Percentiles rank a stretch among this genome's conserved stretches.
These are phyloP conservation scores for Tilletia walkeri DNA, from an alignment of 1,284 basidiomycete genomes.

Conservation along the genomic window DNA sequence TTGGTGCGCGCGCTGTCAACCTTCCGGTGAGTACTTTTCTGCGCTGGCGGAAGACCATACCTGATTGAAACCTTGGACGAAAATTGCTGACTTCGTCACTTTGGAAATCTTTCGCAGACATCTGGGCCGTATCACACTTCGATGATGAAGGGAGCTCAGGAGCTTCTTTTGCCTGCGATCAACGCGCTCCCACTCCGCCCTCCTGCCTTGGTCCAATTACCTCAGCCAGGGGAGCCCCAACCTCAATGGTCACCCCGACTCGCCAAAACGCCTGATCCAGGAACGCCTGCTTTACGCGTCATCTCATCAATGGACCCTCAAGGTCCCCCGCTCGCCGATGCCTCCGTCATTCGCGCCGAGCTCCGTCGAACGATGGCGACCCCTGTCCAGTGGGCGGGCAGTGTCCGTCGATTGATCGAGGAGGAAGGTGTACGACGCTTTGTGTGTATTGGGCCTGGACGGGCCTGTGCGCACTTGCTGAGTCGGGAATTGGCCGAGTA, in stretches of 20 bases:
- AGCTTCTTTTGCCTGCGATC: constrained; percentile 37
- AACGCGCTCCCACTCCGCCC: constrained; percentile 41
- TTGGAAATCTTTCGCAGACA: neutral
- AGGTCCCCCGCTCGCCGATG: constrained; percentile 27
- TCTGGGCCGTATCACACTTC: constrained; percentile 51
- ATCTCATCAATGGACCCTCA: constrained; percentile 37
- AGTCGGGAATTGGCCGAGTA: constrained; percentile 46
- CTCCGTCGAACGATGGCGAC: constrained; percentile 36
- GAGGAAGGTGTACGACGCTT: constrained; percentile 47
- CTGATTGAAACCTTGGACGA: no score
- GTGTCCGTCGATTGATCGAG: constrained; percentile 40
- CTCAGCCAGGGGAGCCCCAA: neutral
- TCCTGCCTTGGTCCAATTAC: constrained; percentile 20
- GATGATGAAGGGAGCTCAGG: constrained; percentile 40
- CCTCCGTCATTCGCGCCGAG: constrained; percentile 36
- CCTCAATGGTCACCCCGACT: constrained; percentile 1
- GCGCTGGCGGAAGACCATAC: no score
- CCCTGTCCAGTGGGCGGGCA: constrained; percentile 46
- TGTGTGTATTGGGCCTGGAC: constrained; percentile 50
- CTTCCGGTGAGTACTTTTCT: constrained; percentile 34
- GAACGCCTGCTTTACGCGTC: constrained; percentile 25
- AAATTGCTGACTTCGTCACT: no score
- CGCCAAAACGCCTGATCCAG: neutral
- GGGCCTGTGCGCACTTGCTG: constrained; percentile 51
- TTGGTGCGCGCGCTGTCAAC: constrained; percentile 53